These are phyloP conservation scores for Umbelopsis isabellina DNA, from an alignment of 192 early-diverging fungal genomes.

Conservation along the genomic window DNA sequence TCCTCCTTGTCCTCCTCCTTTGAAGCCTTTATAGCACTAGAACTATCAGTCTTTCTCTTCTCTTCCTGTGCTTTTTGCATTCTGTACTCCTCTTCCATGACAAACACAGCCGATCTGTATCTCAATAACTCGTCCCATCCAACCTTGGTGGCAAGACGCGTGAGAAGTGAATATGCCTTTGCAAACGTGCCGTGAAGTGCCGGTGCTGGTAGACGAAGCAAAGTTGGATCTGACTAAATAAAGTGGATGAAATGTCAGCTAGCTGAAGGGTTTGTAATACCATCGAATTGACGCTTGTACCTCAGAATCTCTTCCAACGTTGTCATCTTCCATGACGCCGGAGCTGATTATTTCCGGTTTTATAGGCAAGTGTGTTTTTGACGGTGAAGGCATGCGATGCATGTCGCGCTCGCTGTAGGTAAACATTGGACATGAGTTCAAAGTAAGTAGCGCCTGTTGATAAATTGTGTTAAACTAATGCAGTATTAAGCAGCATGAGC, in stretches of 20 bases:
- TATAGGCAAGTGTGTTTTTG: conserved; percentile 87
- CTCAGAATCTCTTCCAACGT: conserved; percentile 53
- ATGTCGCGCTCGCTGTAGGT: conserved; percentile 86
- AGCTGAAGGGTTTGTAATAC: background rate
- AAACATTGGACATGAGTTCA: conserved; percentile 99
- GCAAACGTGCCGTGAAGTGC: conserved; percentile 93
- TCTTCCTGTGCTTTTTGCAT: conserved; percentile 76
- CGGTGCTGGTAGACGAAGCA: conserved; percentile 85
- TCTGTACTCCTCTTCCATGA: conserved; percentile 99
- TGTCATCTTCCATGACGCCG: conserved; percentile 62
- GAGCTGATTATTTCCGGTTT: conserved; percentile 73
- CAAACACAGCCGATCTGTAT: conserved; percentile 88
- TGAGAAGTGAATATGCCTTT: conserved; percentile 84
- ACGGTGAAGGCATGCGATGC: conserved; percentile 89
- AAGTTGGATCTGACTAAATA: conserved; percentile 58
- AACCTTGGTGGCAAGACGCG: conserved; percentile 76
- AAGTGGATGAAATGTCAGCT: background rate
- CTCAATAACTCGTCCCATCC: conserved; percentile 97
- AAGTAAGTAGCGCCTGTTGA: conserved; percentile 82
- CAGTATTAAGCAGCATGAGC: background rate
- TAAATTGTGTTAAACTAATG: conserved; percentile 3
- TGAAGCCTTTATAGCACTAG: conserved; percentile 5
- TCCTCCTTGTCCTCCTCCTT: conserved; percentile 41
- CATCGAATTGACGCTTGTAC: conserved; percentile 24
- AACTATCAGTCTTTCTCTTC: conserved; percentile 50